Conservation (phyloP, 306 rosid genomes). For the Pterocarpus santalinus region DNA sequence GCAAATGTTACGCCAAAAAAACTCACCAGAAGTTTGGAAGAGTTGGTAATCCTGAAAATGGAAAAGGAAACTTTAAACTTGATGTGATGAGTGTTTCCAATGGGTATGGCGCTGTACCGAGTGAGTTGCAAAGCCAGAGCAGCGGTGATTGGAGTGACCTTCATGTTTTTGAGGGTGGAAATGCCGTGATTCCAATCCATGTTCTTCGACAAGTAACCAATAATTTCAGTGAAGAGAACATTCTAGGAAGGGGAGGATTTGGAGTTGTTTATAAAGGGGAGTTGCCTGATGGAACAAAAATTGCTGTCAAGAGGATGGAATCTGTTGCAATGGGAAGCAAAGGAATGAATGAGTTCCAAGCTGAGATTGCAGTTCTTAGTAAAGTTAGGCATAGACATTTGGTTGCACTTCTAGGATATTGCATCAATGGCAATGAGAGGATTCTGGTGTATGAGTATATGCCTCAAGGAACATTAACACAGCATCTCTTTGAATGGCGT, state of each 20-base stretch:
- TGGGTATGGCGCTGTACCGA: slow-evolving; percentile 71
- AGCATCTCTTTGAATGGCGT: slow-evolving; percentile 78
- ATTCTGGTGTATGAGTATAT: slow-evolving; percentile 86
- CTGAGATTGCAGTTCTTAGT: slow-evolving; percentile 87
- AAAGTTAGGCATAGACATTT: slow-evolving; percentile 92
- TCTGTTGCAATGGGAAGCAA: slow-evolving; percentile 73
- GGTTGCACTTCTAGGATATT: slow-evolving; percentile 86
- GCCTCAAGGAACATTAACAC: slow-evolving; percentile 91
- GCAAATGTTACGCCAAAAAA: slow-evolving; percentile 63
- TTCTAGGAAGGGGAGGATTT: slow-evolving; percentile 91
- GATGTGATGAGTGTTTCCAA: slow-evolving; percentile 60
- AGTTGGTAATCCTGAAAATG: slow-evolving; percentile 66
- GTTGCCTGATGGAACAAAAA: slow-evolving; percentile 81
- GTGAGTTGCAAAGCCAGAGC: slow-evolving; percentile 80
- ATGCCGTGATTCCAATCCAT: slow-evolving; percentile 69
- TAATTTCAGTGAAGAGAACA: slow-evolving; percentile 78
- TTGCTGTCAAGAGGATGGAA: slow-evolving; percentile 94
- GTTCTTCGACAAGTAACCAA: slow-evolving; percentile 76
- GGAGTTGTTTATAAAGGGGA: slow-evolving; percentile 93
- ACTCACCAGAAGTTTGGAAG: slow-evolving; percentile 65
- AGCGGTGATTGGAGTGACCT: slow-evolving; percentile 68
- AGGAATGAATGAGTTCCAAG: slow-evolving; percentile 87
- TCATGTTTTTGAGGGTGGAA: slow-evolving; percentile 66
- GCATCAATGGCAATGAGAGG: slow-evolving; percentile 89
- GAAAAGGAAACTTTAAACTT: slow-evolving; percentile 62